A percentile compares a stretch with the other conserved stretches of the same genome.
phyloP scores from a whole-genome alignment of 2,329 filamentous ascomycete genomes.

The Alternaria sp. region DNA sequence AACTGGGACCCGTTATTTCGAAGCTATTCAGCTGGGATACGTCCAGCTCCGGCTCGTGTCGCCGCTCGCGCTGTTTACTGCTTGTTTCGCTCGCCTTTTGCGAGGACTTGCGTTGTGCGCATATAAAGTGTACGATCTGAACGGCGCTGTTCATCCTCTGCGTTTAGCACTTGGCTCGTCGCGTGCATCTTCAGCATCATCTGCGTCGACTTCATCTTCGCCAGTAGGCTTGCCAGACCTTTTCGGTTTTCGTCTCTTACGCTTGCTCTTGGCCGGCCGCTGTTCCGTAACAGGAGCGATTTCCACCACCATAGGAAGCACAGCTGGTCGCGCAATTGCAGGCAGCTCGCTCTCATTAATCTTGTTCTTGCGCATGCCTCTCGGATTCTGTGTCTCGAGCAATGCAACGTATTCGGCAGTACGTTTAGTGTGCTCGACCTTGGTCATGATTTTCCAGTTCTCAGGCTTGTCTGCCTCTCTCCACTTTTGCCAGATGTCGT shows the following conservation, averaged over 20 bases:
- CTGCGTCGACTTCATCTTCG: slow-evolving; percentile 13
- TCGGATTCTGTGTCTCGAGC: slow-evolving; percentile 33
- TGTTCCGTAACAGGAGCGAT: slow-evolving; percentile 8
- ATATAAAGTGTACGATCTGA: neutral
- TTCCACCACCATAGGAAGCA: slow-evolving; percentile 18
- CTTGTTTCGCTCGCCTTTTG: neutral
- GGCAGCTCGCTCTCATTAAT: slow-evolving; percentile 20
- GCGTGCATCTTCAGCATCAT: slow-evolving; percentile 10
- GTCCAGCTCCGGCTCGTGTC: neutral
- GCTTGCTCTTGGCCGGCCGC: slow-evolving; percentile 32
- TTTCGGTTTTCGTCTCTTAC: slow-evolving; percentile 30
- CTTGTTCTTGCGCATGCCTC: slow-evolving; percentile 24
- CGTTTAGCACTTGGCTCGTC: slow-evolving; percentile 29
- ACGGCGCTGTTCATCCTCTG: slow-evolving; percentile 19
- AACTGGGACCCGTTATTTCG: neutral
- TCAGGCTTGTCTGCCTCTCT: slow-evolving; percentile 36
- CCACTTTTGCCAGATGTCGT: slow-evolving; percentile 45
- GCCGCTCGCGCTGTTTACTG: no score
- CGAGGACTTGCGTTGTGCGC: neutral
- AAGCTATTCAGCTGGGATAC: neutral
- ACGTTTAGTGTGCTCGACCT: slow-evolving; percentile 44
- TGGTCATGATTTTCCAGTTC: slow-evolving; percentile 49
- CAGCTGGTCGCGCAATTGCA: slow-evolving; percentile 31
- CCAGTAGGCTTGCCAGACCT: slow-evolving; percentile 14
- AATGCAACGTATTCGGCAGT: slow-evolving; percentile 43